A percentile compares a stretch with the other conserved stretches of the same genome.
Evolutionary conservation across 129 eudicot genomes (phyloP).

Genomic region (Tanacetum coccineum): DNA sequence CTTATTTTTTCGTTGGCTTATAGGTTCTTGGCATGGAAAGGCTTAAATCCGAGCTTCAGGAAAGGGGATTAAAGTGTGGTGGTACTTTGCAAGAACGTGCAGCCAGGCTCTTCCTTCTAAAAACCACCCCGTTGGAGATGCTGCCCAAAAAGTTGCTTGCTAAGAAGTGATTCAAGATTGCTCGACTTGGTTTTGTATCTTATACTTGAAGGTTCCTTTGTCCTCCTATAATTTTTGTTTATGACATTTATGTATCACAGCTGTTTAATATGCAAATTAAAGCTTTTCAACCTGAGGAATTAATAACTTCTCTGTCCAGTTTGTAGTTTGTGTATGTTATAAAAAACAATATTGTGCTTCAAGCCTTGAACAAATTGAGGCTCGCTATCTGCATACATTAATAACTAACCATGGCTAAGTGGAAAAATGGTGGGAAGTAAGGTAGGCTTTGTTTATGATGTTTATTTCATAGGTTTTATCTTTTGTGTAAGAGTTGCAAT

Average conservation of each 20-base stretch:
- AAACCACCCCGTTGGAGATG: slow-evolving; percentile 81
- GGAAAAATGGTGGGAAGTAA: no score
- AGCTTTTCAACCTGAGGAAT: no score
- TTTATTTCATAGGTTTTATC: no score
- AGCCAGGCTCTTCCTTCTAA: slow-evolving; percentile 84
- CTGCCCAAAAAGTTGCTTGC: slow-evolving; percentile 88
- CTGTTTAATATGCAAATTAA: not conserved
- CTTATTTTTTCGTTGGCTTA: not conserved
- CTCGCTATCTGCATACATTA: no score
- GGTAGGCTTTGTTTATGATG: no score
- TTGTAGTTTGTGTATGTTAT: no score
- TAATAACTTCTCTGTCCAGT: no score
- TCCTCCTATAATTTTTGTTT: not conserved
- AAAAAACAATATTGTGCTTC: no score
- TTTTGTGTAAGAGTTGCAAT: no score
- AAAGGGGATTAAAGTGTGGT: slow-evolving; percentile 85
- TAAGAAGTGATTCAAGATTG: slow-evolving; percentile 80
- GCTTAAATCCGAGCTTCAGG: slow-evolving; percentile 84
- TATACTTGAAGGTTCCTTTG: slow-evolving; percentile 18
- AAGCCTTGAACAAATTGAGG: no score
- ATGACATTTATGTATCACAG: slow-evolving; percentile 14
- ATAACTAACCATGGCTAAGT: no score
- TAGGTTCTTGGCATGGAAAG: slow-evolving; percentile 88
- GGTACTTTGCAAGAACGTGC: slow-evolving; percentile 97
- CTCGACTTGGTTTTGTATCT: slow-evolving; percentile 18